Evolutionary conservation across 192 early-diverging fungal genomes (phyloP), one percentile per base, ranked within the genome.

Genomic region (Coemansia reversa): DNA sequence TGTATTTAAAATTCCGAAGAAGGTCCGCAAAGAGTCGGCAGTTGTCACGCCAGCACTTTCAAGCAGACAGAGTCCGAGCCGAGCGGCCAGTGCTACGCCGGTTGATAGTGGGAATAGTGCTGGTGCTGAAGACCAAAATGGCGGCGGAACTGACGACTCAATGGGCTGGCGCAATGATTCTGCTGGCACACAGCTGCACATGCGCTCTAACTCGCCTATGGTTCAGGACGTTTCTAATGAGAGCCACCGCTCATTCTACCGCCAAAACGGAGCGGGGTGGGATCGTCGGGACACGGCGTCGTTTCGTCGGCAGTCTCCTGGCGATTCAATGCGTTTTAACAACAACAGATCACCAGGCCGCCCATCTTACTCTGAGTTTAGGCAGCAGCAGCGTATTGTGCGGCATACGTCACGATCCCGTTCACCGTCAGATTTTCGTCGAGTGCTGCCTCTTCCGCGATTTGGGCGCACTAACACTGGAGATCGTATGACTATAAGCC

Each of bases 1-100:
- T 42, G 77, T 80, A 32, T 80, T 74, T 20, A 80, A 74, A 45
- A 80, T 80, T 25, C 77, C 77, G 14, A 79, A 79, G 54, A 79
- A 79, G 62, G 51, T 22, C 52, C 67, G 72, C 60, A 66, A 67
- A 53, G 62, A 66, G 14, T 79, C 76, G 8, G 54, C 60, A 2
- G 28, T 58, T 8, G 45, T 51, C 22, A 66, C 75, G 7, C 67
- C 67, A 0, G 53, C 53, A 30, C 64, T 45, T 7, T 79, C 76
- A 58, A 42, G 52, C 11, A 55, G 58, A 16, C 63, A 70, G 24
- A 79, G 77, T 48, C 76, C 76, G n/a, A 70, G 50, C 33, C 76
- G 42, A 51, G 47, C 48, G 14, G 48, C 50, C 29, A 58, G 57
- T 19, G 19, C 30, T 14, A 52, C 64, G 6, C 67, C 59, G 22